phyloP scores from a whole-genome alignment of 2,329 filamentous ascomycete genomes.

The Thyridium curvatum region DNA sequence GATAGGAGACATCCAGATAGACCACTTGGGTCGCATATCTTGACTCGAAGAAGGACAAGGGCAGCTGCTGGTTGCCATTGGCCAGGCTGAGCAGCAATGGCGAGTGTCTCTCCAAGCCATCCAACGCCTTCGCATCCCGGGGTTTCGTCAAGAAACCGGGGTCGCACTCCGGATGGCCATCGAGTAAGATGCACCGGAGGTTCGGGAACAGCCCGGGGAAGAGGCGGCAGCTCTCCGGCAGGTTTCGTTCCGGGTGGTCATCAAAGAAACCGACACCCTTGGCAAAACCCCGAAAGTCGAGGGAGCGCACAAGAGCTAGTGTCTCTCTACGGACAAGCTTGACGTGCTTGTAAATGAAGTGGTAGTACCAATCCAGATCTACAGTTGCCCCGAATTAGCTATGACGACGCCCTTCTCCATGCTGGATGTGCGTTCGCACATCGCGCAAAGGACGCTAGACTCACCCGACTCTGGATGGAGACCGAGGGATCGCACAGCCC shows the following conservation, averaged over 20 bases:
- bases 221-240: slow-evolving; percentile 31
- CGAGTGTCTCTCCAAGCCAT: slow-evolving; percentile 8
- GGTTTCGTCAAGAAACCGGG: slow-evolving; percentile 23
- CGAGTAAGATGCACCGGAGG: slow-evolving; percentile 39
- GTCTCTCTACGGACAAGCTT: slow-evolving; percentile 26
- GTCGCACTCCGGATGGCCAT: slow-evolving; percentile 39
- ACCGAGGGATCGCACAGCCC: slow-evolving; percentile 27
- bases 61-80: slow-evolving; percentile 31
- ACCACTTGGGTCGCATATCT: slow-evolving; percentile 32
- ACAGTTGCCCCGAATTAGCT: slow-evolving; percentile 2
- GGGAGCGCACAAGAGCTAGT: slow-evolving; percentile 33
- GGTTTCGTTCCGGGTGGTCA: slow-evolving; percentile 26
- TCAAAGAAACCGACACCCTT: slow-evolving; percentile 31
- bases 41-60: slow-evolving; percentile 29
- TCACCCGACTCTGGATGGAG: slow-evolving; percentile 29
- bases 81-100: slow-evolving; percentile 39
- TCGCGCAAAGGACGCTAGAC: too few relatives aligned
- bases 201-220: slow-evolving; percentile 34
- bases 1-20: slow-evolving; percentile 46
- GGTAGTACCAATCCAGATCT: slow-evolving; percentile 44
- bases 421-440: not conserved
- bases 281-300: slow-evolving; percentile 42
- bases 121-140: not conserved
- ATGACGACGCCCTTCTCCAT: slow-evolving; percentile 7
- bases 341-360: slow-evolving; percentile 37